Evolutionary conservation across 2,329 filamentous ascomycete genomes (phyloP).

Genomic region (Trichoderma polysporum): DNA sequence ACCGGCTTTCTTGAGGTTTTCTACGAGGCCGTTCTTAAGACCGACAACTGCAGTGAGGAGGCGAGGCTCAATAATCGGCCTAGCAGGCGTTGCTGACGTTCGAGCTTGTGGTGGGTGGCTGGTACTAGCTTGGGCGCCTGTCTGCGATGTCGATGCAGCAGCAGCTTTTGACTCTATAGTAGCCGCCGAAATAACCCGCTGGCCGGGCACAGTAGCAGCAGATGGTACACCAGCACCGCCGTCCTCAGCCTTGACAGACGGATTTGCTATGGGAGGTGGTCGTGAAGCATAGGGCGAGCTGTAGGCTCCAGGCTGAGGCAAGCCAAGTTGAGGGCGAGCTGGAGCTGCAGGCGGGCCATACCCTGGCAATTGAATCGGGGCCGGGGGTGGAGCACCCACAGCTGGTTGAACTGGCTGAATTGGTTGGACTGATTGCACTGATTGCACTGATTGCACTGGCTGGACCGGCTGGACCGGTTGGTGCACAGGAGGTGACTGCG

Average conservation of each 20-base stretch:
- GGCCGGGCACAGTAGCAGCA: slow-evolving; percentile 16
- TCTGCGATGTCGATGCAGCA: slow-evolving; percentile 19
- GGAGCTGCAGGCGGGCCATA: slow-evolving; percentile 40
- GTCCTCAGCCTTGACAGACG: slow-evolving; percentile 33
- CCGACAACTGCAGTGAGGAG: slow-evolving; percentile 44
- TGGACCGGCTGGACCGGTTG: slow-evolving; percentile 23
- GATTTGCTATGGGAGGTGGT: slow-evolving; percentile 32
- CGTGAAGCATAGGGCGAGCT: slow-evolving; percentile 40
- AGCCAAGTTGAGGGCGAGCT: slow-evolving; percentile 35
- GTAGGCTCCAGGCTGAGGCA: slow-evolving; percentile 35
- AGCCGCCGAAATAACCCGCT: slow-evolving; percentile 23
- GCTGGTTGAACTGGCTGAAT: neutral
- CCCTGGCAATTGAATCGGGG: slow-evolving; percentile 36
- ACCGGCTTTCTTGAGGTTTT: slow-evolving; percentile 45
- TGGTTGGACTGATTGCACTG: neutral
- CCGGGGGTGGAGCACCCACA: slow-evolving; percentile 33
- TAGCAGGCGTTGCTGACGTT: slow-evolving; percentile 28
- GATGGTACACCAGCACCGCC: slow-evolving; percentile 23
- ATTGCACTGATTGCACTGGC: too few relatives aligned
- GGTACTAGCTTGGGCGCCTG: slow-evolving; percentile 22
- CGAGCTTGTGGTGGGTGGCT: slow-evolving; percentile 31
- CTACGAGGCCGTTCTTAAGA: slow-evolving; percentile 48
- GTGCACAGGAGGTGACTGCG: slow-evolving; percentile 31
- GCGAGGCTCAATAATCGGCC: slow-evolving; percentile 45
- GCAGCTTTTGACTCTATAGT: slow-evolving; percentile 24